Conservation (phyloP, 371 early-diverging fungal species). For the Mycotypha africana region DNA sequence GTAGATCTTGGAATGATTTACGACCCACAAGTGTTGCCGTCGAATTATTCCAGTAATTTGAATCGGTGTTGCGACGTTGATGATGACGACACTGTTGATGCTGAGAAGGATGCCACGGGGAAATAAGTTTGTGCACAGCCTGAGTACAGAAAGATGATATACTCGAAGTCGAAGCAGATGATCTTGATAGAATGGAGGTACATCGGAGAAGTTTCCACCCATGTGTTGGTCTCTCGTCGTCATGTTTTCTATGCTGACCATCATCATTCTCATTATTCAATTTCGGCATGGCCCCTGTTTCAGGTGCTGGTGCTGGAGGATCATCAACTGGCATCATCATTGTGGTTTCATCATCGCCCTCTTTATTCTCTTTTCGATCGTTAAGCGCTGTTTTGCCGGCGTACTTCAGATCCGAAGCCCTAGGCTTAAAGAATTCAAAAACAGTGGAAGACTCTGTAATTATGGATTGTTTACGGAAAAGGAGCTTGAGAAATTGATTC, state of each 20-base stretch:
- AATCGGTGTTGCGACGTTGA: too few relatives aligned
- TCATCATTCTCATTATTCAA: too few relatives aligned
- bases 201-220: conserved; percentile 21
- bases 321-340: not conserved
- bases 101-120: conserved; percentile 9
- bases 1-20: too few relatives aligned
- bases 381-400: not conserved
- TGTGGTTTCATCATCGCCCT: too few relatives aligned
- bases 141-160: conserved; percentile 22
- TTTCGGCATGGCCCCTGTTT: too few relatives aligned
- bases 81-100: too few relatives aligned
- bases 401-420: not conserved
- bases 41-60: too few relatives aligned
- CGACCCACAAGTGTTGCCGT: too few relatives aligned
- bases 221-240: too few relatives aligned
- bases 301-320: too few relatives aligned
- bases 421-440: conserved; percentile 15
- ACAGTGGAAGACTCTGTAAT: conserved; percentile 16
- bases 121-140: conserved; percentile 19
- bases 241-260: too few relatives aligned
- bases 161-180: conserved; percentile 4
- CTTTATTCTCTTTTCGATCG: too few relatives aligned
- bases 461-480: conserved; percentile 12
- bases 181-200: conserved; percentile 14
- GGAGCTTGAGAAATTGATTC: conserved; percentile 10